Base-by-base conservation (phyloP, 2,329 filamentous ascomycete species). In the Cladophialophora exuberans region DNA sequence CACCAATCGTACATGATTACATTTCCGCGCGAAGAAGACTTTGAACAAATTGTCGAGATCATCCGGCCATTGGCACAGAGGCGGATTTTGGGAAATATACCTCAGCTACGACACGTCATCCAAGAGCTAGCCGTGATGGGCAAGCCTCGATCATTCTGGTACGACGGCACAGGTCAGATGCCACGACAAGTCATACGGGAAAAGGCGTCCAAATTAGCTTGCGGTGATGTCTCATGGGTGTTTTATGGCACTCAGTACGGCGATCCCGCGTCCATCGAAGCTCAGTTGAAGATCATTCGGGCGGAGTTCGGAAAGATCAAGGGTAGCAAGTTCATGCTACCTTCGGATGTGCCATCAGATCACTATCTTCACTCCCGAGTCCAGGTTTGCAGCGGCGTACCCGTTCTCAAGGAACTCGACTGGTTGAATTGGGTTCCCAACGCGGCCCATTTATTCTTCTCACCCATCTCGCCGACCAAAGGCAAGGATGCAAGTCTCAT, bases 1-100 rank as follows among this genome's bases (percentile, higher is more conserved):
- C 68, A 73, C 59, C 70, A 74, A 54, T 68, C 71, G 1, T 76
- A 72, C 66, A 68, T 69, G 65, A 65, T 75, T 52, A 74, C 72
- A 0, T 73, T 74, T 48, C 69, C 70, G 23, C 65, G 63, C 35
- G 72, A 73, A 20, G 66, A 67, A 11, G 72, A 73, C 53, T 65
- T 74, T 20, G 61, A 61, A 18, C 63, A 64, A 6, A 67, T 72
- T 15, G 67, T 73, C 44, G 72, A 73, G 15, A 70, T 69, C 54
- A 73, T 73, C 48, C 65, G 70, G 2, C 68, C 70, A 2, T 63
- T 69, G 6, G 65, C 65, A 4, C 54, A 65, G 30, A 64, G 61
- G 36, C 48, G 63, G 11, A 63, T 69, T 17, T 53, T 69, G 10
- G 66, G 65, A 23, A 69, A 69, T 43, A 63, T 68, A 18, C 66